Conservation (phyloP, 768 basidiomycete genomes). For the Termitomyces sp. region DNA sequence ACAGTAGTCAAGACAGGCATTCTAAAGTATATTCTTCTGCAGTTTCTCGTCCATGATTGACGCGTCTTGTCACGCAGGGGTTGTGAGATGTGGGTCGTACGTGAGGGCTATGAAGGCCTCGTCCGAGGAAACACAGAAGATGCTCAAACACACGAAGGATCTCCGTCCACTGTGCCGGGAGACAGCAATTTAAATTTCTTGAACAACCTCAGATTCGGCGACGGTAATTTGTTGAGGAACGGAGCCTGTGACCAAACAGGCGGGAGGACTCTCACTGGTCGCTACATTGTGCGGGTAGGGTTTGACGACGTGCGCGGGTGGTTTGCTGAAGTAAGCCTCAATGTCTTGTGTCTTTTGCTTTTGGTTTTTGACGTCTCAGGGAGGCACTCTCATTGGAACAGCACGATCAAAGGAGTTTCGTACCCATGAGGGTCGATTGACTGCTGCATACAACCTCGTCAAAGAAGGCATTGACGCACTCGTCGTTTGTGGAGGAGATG, state of each 20-base stretch:
- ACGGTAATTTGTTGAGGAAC: conserved; percentile 69
- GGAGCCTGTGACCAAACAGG: conserved; percentile 71
- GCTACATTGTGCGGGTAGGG: conserved; percentile 92
- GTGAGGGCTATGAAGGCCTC: conserved; percentile 97
- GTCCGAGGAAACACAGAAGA: conserved; percentile 75
- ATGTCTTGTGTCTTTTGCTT: background rate
- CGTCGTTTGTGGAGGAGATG: conserved; percentile 96
- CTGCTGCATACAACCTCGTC: conserved; percentile 87
- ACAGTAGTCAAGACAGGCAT: conserved; percentile 91
- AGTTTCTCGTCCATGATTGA: background rate
- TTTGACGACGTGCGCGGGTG: conserved; percentile 98
- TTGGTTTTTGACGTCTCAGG: conserved; percentile 34
- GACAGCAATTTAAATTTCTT: conserved; percentile 32
- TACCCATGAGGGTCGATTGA: conserved; percentile 78
- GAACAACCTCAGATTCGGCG: conserved; percentile 76
- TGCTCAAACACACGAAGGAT: conserved; percentile 15
- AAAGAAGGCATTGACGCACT: conserved; percentile 97
- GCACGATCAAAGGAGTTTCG: conserved; percentile 83
- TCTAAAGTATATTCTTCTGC: conserved; percentile 50
- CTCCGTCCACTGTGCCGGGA: conserved; percentile 9
- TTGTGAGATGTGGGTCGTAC: conserved; percentile 93
- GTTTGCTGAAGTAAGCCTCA: conserved; percentile 67
- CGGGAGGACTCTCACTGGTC: conserved; percentile 75
- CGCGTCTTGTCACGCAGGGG: conserved; percentile 46
- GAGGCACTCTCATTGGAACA: conserved; percentile 95